Evolutionary conservation across 2,329 filamentous ascomycete species (phyloP).

Genomic region (Cryphonectria japonica): DNA sequence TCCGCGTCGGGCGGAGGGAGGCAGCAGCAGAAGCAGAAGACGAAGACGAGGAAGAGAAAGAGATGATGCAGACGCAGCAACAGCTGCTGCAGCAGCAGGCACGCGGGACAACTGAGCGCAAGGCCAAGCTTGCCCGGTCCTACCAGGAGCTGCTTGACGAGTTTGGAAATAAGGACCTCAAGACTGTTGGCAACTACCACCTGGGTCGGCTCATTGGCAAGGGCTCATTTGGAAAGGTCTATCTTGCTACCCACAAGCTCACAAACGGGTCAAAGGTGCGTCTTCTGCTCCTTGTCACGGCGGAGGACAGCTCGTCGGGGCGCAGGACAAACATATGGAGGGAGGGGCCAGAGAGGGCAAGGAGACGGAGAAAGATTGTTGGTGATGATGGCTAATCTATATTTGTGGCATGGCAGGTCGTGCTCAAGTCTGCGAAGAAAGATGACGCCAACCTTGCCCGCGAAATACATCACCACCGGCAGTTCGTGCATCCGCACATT

Average conservation of each 20-base stretch:
- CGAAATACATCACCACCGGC: slow-evolving; percentile 97
- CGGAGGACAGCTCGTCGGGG: neutral
- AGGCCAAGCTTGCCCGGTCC: slow-evolving; percentile 81
- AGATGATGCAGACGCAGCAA: slow-evolving; percentile 21
- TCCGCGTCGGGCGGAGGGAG: slow-evolving; percentile 22
- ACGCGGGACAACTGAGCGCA: slow-evolving; percentile 23
- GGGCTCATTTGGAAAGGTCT: slow-evolving; percentile 97
- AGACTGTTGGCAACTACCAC: slow-evolving; percentile 92
- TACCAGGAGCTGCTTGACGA: slow-evolving; percentile 97
- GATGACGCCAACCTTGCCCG: slow-evolving; percentile 93
- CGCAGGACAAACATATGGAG: neutral
- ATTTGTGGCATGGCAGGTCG: slow-evolving; percentile 66
- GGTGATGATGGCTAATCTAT: neutral
- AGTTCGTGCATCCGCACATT: slow-evolving; percentile 97
- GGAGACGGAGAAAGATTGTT: neutral
- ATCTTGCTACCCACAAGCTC: slow-evolving; percentile 93
- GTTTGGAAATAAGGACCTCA: slow-evolving; percentile 89
- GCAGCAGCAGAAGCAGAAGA: slow-evolving; percentile 1
- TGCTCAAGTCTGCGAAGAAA: slow-evolving; percentile 97
- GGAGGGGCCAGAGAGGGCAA: neutral
- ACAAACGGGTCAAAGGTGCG: slow-evolving; percentile 95
- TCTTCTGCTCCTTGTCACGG: slow-evolving; percentile 15
- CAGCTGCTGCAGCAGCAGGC: slow-evolving; percentile 11
- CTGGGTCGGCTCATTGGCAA: slow-evolving; percentile 93
- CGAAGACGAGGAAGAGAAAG: neutral